A percentile compares a stretch with the other conserved stretches of the same genome.
These are phyloP conservation scores for Fusarium sp. DNA, from an alignment of 2,329 filamentous ascomycete genomes.

Conservation along the genomic window DNA sequence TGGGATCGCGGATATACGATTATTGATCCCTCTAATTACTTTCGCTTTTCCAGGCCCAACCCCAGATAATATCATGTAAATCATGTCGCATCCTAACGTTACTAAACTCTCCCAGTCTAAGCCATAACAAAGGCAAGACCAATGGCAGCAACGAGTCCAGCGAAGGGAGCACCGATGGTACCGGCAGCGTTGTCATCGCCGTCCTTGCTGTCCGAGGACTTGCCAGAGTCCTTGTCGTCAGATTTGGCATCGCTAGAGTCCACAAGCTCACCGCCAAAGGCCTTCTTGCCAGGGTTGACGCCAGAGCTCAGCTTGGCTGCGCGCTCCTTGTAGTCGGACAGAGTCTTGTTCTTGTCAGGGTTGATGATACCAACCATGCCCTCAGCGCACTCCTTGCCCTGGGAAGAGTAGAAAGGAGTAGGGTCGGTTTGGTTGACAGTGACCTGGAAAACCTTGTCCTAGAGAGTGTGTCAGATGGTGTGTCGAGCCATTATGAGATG, in stretches of 20 bases:
- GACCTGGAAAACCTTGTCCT: constrained; percentile 54
- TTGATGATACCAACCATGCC: constrained; percentile 58
- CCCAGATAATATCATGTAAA: constrained; percentile 19
- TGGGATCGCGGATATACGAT: constrained; percentile 7
- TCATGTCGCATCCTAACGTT: constrained; percentile 30
- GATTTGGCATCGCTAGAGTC: constrained; percentile 36
- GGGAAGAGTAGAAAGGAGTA: constrained; percentile 55
- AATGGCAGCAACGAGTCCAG: constrained; percentile 31
- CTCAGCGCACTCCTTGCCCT: constrained; percentile 51
- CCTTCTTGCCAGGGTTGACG: constrained; percentile 44
- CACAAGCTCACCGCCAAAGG: constrained; percentile 49
- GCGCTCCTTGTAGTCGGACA: constrained; percentile 49
- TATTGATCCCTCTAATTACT: constrained; percentile 9
- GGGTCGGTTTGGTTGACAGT: constrained; percentile 50
- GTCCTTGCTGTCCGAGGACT: constrained; percentile 22
- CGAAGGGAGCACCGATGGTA: constrained; percentile 29
- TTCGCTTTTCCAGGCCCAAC: constrained; percentile 4
- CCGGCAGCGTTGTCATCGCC: constrained; percentile 34
- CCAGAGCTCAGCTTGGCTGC: constrained; percentile 45
- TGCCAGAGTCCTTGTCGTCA: constrained; percentile 11
- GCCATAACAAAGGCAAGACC: constrained; percentile 37
- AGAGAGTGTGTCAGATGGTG: constrained; percentile 7
- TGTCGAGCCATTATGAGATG: background rate
- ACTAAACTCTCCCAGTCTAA: constrained; percentile 3
- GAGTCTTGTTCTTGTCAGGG: constrained; percentile 46